These are phyloP conservation scores for Kodamaea laetipori DNA, from an alignment of 805 yeast species.

Conservation along the genomic window DNA sequence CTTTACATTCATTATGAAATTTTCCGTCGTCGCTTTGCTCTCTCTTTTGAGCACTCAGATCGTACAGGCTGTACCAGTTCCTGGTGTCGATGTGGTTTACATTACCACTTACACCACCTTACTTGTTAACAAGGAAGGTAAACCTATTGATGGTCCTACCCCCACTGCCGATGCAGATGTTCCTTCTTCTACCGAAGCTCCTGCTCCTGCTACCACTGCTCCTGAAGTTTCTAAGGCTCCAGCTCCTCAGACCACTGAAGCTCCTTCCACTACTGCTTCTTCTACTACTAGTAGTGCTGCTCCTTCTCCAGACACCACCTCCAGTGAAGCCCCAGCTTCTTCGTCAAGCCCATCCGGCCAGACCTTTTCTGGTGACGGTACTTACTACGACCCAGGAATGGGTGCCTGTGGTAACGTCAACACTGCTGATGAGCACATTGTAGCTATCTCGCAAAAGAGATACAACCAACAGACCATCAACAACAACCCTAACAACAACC, in stretches of 20 bases:
- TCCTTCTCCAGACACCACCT: constrained; percentile 8
- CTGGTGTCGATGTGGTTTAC: constrained; percentile 27
- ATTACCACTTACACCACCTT: constrained; percentile 28
- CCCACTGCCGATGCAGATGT: constrained; percentile 5
- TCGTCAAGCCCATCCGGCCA: constrained; percentile 17
- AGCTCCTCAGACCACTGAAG: constrained; percentile 15
- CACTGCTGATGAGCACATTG: constrained; percentile 50
- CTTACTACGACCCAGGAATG: constrained; percentile 46
- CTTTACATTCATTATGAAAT: constrained; percentile 19
- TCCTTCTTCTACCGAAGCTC: constrained; percentile 15
- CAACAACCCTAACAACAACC: constrained; percentile 46
- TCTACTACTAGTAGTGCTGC: constrained; percentile 15
- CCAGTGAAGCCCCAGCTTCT: constrained; percentile 12
- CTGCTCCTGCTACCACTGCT: constrained; percentile 9
- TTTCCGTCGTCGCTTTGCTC: constrained; percentile 18
- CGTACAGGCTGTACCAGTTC: constrained; percentile 29
- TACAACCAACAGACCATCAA: constrained; percentile 35
- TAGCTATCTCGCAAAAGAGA: constrained; percentile 51
- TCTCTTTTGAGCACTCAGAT: constrained; percentile 17
- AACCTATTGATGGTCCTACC: constrained; percentile 12
- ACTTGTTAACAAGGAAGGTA: constrained; percentile 14
- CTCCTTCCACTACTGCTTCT: constrained; percentile 19
- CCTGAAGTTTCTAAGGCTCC: constrained; percentile 12
- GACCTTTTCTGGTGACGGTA: constrained; percentile 46
- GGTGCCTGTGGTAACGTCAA: constrained; percentile 60